A percentile compares a stretch with the other conserved stretches of the same genome.
phyloP scores from a whole-genome alignment of 768 basidiomycete genomes.

The Russula olivacea region DNA sequence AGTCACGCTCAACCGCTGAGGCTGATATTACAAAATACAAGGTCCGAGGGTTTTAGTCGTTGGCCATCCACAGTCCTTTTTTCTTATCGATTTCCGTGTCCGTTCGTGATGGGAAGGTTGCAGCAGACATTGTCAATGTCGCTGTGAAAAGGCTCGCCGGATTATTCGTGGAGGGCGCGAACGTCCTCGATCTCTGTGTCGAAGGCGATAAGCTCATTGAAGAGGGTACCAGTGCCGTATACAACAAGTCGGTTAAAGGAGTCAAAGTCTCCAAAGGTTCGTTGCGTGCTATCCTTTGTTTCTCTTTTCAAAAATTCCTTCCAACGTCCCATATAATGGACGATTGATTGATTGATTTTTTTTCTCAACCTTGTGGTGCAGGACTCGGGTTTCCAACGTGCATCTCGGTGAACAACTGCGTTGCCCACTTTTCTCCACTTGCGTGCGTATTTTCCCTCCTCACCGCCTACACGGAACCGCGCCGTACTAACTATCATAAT shows the following conservation, averaged over 20 bases:
- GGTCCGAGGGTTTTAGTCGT: slow-evolving; percentile 36
- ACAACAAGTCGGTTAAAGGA: slow-evolving; percentile 87
- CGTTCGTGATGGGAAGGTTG: slow-evolving; percentile 45
- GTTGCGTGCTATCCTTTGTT: slow-evolving; percentile 25
- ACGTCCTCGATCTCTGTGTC: slow-evolving; percentile 82
- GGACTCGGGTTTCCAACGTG: slow-evolving; percentile 93
- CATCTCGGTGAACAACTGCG: slow-evolving; percentile 91
- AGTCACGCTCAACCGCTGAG: slow-evolving; percentile 53
- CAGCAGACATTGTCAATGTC: slow-evolving; percentile 82
- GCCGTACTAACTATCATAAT: slow-evolving; percentile 6
- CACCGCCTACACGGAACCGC: background rate
- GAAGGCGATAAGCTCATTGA: slow-evolving; percentile 94
- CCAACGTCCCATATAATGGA: background rate
- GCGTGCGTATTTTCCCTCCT: slow-evolving; percentile 47
- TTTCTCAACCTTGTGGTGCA: slow-evolving; percentile 29
- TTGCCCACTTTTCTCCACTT: slow-evolving; percentile 96
- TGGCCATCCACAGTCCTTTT: slow-evolving; percentile 9
- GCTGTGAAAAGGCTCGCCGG: slow-evolving; percentile 83
- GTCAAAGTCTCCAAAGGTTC: slow-evolving; percentile 82
- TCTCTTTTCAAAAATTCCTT: background rate
- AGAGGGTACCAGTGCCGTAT: slow-evolving; percentile 75
- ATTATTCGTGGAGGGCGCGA: slow-evolving; percentile 72
- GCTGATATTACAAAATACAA: slow-evolving; percentile 85
- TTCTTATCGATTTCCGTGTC: background rate
- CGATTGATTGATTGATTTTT: background rate